Base-by-base conservation (phyloP, 805 yeast species). In the Barnettozyma californica region DNA sequence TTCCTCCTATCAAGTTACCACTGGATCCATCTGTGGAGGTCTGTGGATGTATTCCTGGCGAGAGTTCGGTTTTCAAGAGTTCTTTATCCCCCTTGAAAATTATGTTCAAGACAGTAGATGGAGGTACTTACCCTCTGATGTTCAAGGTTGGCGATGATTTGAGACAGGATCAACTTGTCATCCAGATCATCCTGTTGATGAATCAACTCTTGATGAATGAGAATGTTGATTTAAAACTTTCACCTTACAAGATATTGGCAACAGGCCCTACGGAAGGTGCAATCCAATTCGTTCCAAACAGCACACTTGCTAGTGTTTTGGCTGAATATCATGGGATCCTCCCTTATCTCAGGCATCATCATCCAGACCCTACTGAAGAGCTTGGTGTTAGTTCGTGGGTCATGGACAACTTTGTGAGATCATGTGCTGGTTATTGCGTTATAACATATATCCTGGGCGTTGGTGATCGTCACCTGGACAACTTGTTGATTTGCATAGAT, bases 381-480 rank as follows among this genome's bases (percentile, higher is more conserved):
- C 51, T 61, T 13, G 71, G 70, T 1, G 70, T 68, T 3, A 61
- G 63, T 27, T 63, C 59, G 5, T 78, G 77, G 55, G 87, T 83
- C 0, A 88, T 94, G 96, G 98, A 94, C 58, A 92, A 87, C 55
- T 94, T 87, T 67, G 92, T 94, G 7, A 80, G 91, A 55, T 88
- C 97, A 3, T 89, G 97, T 63, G 97, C 99, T 21, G 99, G 99
- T 0, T 94, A 94, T 62, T 94, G 97, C 71, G 98, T 94, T 1
- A 87, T 94, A 21, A 94, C 99, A 0, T 94, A 94, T 59, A 70
- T 94, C 9, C 68, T 94, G 13, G 99, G 99, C 6, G 97, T 94
- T 9, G 99, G 99, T 14, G 99, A 94, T 67, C 77, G 99, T 49
- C 99, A 94, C 70, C 71, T 94, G 53, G 99, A 94, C 61, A 94